Evolutionary conservation across 176 grass and related monocot genomes (phyloP), one percentile per base, ranked within the genome.

Genomic region (Oryza nivara): DNA sequence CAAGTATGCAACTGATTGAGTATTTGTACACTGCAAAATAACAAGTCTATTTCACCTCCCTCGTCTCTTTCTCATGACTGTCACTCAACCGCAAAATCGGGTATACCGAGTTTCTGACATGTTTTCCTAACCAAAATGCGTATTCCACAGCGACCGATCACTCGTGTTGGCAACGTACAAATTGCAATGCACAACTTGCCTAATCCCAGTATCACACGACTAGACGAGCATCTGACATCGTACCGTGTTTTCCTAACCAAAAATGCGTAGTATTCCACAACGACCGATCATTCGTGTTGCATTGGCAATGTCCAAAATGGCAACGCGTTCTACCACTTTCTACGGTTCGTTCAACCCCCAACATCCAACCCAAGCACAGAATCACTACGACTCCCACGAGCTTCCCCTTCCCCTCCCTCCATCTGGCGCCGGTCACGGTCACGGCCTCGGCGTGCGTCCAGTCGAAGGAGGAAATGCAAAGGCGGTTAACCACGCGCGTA

Each of bases 401-500:
- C 41, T 30, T 38, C 19, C 28, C 30, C 30, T 32, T 32, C 30
- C 35, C 35, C 3, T 36, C 13, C 49, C 28, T 70, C 25, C 35
- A 68, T 63, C 58, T 11, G 20, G 56, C 52, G 48, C 14, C 48
- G 6, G n/a, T 10, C 43, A 44, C 23, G 45, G 58, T 46, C 81
- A 80, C 16, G 65, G 4, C 63, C 47, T n/a, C 7, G 28, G 76
- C 63, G 70, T 84, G 75, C 54, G 48, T 34, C 45, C 19, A 65
- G 78, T 45, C 73, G 58, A 47, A 26, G 25, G 67, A 72, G 9
- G 40, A 41, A 41, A 32, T 32, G 7, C 47, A 82, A 86, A 82
- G 46, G 45, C 72, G 8, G 88, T 80, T 63, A 56, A 20, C 69
- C 71, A n/a, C 28, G 80, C 67, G 64, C 67, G 49, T 14, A n/a